A percentile compares a stretch with the other conserved stretches of the same genome.
phyloP scores from a whole-genome alignment of 306 rosid species.

The Argentina anserina region DNA sequence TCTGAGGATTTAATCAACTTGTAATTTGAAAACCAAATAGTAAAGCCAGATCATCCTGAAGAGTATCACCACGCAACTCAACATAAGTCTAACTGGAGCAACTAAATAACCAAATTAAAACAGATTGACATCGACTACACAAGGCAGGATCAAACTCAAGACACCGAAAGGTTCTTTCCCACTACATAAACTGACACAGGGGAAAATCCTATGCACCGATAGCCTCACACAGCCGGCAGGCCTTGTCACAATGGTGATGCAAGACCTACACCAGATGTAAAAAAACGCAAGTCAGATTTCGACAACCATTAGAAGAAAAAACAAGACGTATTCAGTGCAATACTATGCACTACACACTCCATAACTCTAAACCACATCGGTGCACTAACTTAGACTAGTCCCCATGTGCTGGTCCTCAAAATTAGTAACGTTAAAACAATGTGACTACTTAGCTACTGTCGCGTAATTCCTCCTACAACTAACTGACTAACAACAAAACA shows the following conservation, averaged over 20 bases:
- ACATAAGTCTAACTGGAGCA: not conserved
- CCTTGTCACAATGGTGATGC: conserved; percentile 79
- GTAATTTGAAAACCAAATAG: not conserved
- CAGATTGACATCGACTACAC: conserved; percentile 25
- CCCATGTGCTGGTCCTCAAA: not conserved
- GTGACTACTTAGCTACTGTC: too few relatives aligned
- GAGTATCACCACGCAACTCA: not conserved
- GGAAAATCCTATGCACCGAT: conserved; percentile 33
- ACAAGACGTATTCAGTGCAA: conserved; percentile 7
- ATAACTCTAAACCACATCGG: not conserved
- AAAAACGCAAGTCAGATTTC: conserved; percentile 44
- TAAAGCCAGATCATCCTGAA: not conserved
- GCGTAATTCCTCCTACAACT: too few relatives aligned
- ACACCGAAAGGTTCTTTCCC: conserved; percentile 25
- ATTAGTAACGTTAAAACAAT: too few relatives aligned
- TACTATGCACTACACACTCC: conserved; percentile 1
- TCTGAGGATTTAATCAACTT: not conserved
- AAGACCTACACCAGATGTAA: conserved; percentile 67
- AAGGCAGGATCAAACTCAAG: conserved; percentile 37
- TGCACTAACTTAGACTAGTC: not conserved
- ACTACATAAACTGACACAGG: conserved; percentile 29
- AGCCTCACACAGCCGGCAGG: conserved; percentile 49
- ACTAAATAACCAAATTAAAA: conserved; percentile 16
- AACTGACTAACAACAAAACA: not conserved
- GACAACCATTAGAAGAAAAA: conserved; percentile 15